phyloP scores from a whole-genome alignment of 1,139 yeast species.

The Yamadazyma taylorii region DNA sequence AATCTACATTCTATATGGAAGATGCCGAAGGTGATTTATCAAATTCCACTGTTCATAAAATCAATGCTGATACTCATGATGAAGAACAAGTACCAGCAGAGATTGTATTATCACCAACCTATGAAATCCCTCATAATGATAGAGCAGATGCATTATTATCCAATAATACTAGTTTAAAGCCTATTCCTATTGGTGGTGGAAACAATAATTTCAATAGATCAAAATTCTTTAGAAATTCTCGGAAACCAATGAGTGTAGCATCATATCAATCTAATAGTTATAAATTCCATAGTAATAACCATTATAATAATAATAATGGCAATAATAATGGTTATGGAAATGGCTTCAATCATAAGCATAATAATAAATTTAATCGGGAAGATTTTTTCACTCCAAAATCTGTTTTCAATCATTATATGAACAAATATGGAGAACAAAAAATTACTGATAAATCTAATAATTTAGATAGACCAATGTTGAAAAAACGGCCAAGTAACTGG shows the following conservation, averaged over 20 bases:
- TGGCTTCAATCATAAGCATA: slow-evolving; percentile 1
- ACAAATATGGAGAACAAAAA: slow-evolving; percentile 54
- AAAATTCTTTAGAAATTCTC: slow-evolving; percentile 47
- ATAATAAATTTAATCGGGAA: slow-evolving; percentile 53
- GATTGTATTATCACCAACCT: slow-evolving; percentile 8
- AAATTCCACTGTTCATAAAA: slow-evolving; percentile 11
- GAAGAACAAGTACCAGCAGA: neutral
- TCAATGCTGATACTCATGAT: neutral
- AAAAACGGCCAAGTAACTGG: slow-evolving; percentile 27
- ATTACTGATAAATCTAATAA: slow-evolving; percentile 11
- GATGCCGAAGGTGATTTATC: slow-evolving; percentile 16
- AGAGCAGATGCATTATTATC: slow-evolving; percentile 49
- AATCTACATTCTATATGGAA: slow-evolving; percentile 17
- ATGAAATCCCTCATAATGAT: slow-evolving; percentile 38
- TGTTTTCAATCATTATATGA: slow-evolving; percentile 69
- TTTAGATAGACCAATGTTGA: slow-evolving; percentile 16
- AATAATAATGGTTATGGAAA: slow-evolving; percentile 10
- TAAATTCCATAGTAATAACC: slow-evolving; percentile 25
- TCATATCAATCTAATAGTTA: slow-evolving; percentile 39
- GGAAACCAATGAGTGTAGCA: slow-evolving; percentile 67
- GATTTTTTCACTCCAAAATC: slow-evolving; percentile 80
- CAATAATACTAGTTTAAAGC: slow-evolving; percentile 39
- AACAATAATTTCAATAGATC: slow-evolving; percentile 17
- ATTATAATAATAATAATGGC: slow-evolving; percentile 27
- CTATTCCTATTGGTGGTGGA: slow-evolving; percentile 38